A percentile compares a stretch with the other conserved stretches of the same genome.
Evolutionary conservation across 192 early-diverging fungal species (phyloP).

Genomic region (Spizellomyces punctatus): DNA sequence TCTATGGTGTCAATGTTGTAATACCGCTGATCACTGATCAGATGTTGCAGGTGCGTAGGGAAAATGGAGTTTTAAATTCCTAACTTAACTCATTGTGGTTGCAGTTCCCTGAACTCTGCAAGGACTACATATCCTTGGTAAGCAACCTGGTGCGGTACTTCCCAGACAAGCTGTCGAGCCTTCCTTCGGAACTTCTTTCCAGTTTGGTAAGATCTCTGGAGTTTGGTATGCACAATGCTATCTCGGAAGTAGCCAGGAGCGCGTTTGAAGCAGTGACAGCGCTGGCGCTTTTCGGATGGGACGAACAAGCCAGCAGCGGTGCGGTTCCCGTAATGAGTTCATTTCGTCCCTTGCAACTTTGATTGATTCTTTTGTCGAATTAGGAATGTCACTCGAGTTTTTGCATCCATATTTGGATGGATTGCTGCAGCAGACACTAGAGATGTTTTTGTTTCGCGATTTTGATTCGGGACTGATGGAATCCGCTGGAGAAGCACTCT

Average conservation of each 20-base stretch:
- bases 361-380: conserved; percentile 7
- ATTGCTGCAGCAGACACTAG: conserved; percentile 55
- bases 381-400: conserved; percentile 32
- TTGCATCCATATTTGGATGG: conserved; percentile 46
- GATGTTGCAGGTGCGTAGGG: conserved; percentile 62
- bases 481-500: conserved; percentile 57
- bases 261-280: conserved; percentile 68
- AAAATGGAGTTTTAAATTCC: not conserved
- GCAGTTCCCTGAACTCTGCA: conserved; percentile 64
- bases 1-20: conserved; percentile 69
- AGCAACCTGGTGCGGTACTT: conserved; percentile 65
- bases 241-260: conserved; percentile 58
- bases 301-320: conserved; percentile 37
- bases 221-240: conserved; percentile 62
- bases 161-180: conserved; percentile 56
- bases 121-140: conserved; percentile 67
- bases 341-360: not conserved
- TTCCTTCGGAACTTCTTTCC: conserved; percentile 53
- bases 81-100: not conserved
- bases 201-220: conserved; percentile 64
- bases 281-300: conserved; percentile 58
- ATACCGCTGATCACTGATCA: conserved; percentile 71
- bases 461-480: conserved; percentile 67
- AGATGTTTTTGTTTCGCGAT: conserved; percentile 64
- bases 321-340: not conserved